Base-by-base conservation (phyloP, 345 rosid genomes). In the Eucalyptus viminalis region DNA sequence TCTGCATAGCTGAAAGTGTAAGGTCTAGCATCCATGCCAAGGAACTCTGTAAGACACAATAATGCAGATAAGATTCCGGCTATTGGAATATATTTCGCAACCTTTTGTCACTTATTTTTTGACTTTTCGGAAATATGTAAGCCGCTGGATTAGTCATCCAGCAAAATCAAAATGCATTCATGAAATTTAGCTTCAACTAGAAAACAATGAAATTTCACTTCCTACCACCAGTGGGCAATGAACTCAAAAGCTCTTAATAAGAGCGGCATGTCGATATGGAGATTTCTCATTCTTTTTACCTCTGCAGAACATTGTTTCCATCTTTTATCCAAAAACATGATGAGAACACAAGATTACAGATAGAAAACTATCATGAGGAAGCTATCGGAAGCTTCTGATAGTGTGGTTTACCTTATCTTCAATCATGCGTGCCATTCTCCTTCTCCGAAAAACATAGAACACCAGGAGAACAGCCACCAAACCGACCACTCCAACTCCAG, bases 1-100 rank as follows among this genome's bases (percentile, higher is more conserved):
- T 95, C 95, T 25, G 93, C 90, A 92, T 92, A 94, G 89, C 91
- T 93, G 92, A 96, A 96, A 86, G 97, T 95, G 91, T 94, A 93
- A 16, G 96, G 96, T 87, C 90, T 93, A 81, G 92, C 62, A 89
- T 94, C 95, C 87, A 95, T 90, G 47, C 94, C 94, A 47, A 88
- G 89, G 85, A 96, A 92, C 93, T 90, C 98, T 94, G 72, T 62
- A 62, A 62, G 72, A 29, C 72, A 62, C 8, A 62, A 62, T 14
- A 62, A 62, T 62, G 72, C 37, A 14, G 72, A 62, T 62, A 13
- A 62, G 72, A 51, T 51, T 51, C 54, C 0, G 4, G 54, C 54
- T 51, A 51, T 51, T 51, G 17, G 2, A 51, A n/a, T n/a, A 51
- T 51, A 50, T 50, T 50, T 50, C 6, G 53, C 53, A 7, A 50